Conservation (phyloP, 768 basidiomycete genomes). For the Paxillus rubicundulus region DNA sequence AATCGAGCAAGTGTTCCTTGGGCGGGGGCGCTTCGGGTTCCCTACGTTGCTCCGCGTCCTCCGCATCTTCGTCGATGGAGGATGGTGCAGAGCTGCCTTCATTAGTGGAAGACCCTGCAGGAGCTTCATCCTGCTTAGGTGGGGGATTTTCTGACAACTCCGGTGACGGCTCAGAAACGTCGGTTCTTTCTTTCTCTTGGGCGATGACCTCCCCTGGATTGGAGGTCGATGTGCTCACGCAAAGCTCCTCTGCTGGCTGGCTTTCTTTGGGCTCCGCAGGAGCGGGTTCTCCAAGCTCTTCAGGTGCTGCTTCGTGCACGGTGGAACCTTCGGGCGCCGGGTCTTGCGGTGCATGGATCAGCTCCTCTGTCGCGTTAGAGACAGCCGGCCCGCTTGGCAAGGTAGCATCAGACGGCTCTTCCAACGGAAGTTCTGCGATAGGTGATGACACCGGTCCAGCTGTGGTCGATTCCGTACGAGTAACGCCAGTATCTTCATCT, state of each 20-base stretch:
- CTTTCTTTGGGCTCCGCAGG: background rate
- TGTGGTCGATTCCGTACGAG: conserved; percentile 18
- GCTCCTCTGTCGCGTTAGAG: conserved; percentile 3
- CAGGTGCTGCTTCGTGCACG: conserved; percentile 6
- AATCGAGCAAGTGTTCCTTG: conserved; percentile 18
- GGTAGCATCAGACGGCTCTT: conserved; percentile 9
- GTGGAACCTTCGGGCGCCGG: conserved; percentile 1
- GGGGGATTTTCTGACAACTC: conserved; percentile 5
- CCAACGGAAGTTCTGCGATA: conserved; percentile 25
- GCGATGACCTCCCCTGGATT: conserved; percentile 2
- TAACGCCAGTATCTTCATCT: conserved; percentile 25
- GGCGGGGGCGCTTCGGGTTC: conserved; percentile 7
- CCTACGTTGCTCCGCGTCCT: background rate
- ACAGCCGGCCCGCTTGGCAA: background rate
- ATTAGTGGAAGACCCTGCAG: conserved; percentile 7
- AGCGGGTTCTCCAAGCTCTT: conserved; percentile 13
- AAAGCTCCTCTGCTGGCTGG: background rate
- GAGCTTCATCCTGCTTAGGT: conserved; percentile 2
- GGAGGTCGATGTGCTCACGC: background rate
- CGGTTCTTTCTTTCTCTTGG: conserved; percentile 7
- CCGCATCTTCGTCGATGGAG: background rate
- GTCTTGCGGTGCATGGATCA: background rate
- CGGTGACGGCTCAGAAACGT: conserved; percentile 1
- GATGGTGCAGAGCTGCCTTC: background rate
- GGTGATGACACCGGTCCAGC: conserved; percentile 26